Base-by-base conservation (phyloP, 371 early-diverging fungal genomes). In the Apophysomyces sp. region DNA sequence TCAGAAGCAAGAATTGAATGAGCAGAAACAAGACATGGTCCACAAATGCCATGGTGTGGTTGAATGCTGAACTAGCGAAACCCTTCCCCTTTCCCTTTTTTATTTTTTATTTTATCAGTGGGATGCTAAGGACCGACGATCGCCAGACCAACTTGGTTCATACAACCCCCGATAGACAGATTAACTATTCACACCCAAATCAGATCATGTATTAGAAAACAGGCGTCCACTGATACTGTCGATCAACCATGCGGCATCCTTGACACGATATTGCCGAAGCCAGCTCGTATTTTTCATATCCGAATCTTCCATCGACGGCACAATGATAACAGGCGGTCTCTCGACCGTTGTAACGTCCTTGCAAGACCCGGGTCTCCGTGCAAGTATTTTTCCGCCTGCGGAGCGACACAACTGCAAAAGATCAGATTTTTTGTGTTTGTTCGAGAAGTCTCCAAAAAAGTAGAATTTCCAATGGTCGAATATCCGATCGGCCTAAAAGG, bases 361-460 rank as follows among this genome's bases (percentile, higher is more conserved):
- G 2, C 16, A 30, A 18, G 44, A 40, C 12, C 65, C 34, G 0
- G 76, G 76, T 52, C 67, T 71, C 12, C 73, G 58, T 2, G 12
- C 54, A 4, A 71, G n/a, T 1, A 73, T 28, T 7, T 65, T 59
- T 0, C 61, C 76, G 9, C 76, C 76, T 27, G 65, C 76, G 28
- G 65, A 39, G 39, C 36, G 52, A n/a, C 71, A 68, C 2, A 76
- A 30, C n/a, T 37, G 52, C 11, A 68, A n/a, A 3, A 76, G 9
- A 31, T 66, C 63, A 13, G 66, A 61, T 26, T 71, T 74, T 26
- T 66, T 66, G 29, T 71, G 62, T n/a, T 66, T 68, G 15, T 55
- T 59, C 3, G 62, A 59, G 32, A 70, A 73, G 24, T 70, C 73
- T 4, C 73, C 76, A 28, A 60, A 66, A 28, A 76, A 66, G 16